These are phyloP conservation scores for Magnaporthiopsis incrustans DNA, from an alignment of 2,329 filamentous ascomycete genomes.

Conservation along the genomic window DNA sequence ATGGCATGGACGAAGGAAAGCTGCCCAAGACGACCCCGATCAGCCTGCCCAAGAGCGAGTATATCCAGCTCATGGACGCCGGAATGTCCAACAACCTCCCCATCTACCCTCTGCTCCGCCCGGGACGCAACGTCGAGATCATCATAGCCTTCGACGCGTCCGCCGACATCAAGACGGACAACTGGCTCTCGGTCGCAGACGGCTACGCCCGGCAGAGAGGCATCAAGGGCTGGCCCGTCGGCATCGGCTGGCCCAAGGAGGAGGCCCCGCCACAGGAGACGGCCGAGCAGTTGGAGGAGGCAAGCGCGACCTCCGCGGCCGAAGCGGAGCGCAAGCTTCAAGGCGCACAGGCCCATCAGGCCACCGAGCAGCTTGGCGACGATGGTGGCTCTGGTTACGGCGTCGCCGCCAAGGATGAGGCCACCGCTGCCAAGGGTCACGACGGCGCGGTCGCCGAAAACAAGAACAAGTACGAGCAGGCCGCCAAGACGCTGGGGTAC, in stretches of 20 bases:
- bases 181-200: conserved; percentile 92
- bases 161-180: conserved; percentile 86
- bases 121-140: conserved; percentile 81
- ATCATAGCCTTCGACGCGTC: conserved; percentile 91
- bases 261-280: conserved; percentile 51
- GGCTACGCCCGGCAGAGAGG: conserved; percentile 86
- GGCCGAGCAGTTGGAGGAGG: conserved; percentile 56
- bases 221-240: conserved; percentile 90
- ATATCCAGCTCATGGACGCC: conserved; percentile 87
- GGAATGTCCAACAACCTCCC: conserved; percentile 98
- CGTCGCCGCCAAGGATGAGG: conserved; percentile 12
- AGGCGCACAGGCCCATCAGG: conserved; percentile 46
- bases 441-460: conserved; percentile 9
- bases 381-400: background rate
- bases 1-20: conserved; percentile 65
- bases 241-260: conserved; percentile 80
- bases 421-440: conserved; percentile 9
- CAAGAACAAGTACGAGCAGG: conserved; percentile 28
- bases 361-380: conserved; percentile 20
- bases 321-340: conserved; percentile 58
- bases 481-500: conserved; percentile 64
- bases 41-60: conserved; percentile 60
- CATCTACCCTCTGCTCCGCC: conserved; percentile 86
- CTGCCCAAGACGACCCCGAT: conserved; percentile 72
- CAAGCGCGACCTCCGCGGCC: conserved; percentile 51